Percentiles rank a stretch among this genome's conserved stretches.
These are phyloP conservation scores for Lipomyces lipofer DNA, from an alignment of 805 yeast species.

Conservation along the genomic window DNA sequence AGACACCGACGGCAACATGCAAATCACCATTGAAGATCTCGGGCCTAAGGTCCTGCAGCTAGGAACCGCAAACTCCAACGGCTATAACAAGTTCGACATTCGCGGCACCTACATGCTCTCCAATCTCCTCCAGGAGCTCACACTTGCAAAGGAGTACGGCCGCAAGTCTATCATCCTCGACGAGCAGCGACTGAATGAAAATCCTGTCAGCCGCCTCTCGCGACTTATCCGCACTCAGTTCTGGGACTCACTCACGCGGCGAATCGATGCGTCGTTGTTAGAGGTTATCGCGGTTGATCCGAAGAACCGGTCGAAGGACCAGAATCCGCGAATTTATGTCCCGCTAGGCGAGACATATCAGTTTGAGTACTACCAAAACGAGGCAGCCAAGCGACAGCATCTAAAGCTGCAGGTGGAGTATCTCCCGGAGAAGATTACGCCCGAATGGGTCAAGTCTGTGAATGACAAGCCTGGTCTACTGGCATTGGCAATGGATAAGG, in stretches of 20 bases:
- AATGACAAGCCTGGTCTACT: slow-evolving; percentile 83
- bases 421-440: slow-evolving; percentile 72
- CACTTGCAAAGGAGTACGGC: slow-evolving; percentile 80
- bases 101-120: slow-evolving; percentile 89
- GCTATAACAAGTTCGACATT: slow-evolving; percentile 68
- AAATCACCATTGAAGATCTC: slow-evolving; percentile 80
- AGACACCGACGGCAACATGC: slow-evolving; percentile 84
- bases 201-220: slow-evolving; percentile 76
- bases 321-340: slow-evolving; percentile 73
- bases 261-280: slow-evolving; percentile 61
- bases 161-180: slow-evolving; percentile 75
- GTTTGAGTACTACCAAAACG: slow-evolving; percentile 61
- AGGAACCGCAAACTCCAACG: slow-evolving; percentile 84
- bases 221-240: slow-evolving; percentile 74
- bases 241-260: slow-evolving; percentile 78
- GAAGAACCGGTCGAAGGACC: slow-evolving; percentile 64
- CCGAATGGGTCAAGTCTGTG: slow-evolving; percentile 72
- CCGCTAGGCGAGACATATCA: slow-evolving; percentile 72
- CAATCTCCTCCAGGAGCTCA: slow-evolving; percentile 81
- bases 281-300: slow-evolving; percentile 74
- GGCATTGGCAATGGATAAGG: slow-evolving; percentile 68
- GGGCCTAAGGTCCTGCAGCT: slow-evolving; percentile 80
- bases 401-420: slow-evolving; percentile 69
- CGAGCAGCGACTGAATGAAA: slow-evolving; percentile 80
- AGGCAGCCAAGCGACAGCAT: slow-evolving; percentile 57